phyloP scores from a whole-genome alignment of 768 basidiomycete genomes.

The Russula compacta region DNA sequence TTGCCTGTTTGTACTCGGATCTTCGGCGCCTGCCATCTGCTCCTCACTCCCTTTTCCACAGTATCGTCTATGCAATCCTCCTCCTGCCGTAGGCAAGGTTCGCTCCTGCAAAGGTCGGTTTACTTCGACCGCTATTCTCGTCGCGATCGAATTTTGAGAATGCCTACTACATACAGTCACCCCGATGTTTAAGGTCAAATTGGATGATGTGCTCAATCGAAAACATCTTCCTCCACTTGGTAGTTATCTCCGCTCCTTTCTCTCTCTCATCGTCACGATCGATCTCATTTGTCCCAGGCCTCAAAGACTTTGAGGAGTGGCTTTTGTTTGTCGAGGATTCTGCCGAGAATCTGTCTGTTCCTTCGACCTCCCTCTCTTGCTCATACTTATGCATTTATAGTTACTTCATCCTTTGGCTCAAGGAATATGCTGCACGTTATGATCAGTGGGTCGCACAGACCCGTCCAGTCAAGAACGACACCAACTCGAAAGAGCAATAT shows the following conservation, averaged over 20 bases:
- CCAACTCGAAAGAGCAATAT: slow-evolving; percentile 10
- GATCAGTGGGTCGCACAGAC: slow-evolving; percentile 30
- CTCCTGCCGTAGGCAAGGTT: slow-evolving; percentile 58
- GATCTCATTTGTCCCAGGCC: slow-evolving; percentile 6
- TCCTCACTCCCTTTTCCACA: slow-evolving; percentile 13
- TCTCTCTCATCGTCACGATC: neutral
- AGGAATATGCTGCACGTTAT: slow-evolving; percentile 54
- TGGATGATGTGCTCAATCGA: slow-evolving; percentile 68
- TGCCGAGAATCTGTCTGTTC: slow-evolving; percentile 62
- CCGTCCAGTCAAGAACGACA: slow-evolving; percentile 11
- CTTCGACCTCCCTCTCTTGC: neutral
- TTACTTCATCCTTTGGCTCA: slow-evolving; percentile 76
- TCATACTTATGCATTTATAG: slow-evolving; percentile 27
- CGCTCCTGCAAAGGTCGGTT: slow-evolving; percentile 49
- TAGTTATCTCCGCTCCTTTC: slow-evolving; percentile 22
- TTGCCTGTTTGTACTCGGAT: slow-evolving; percentile 31
- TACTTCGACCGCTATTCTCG: neutral
- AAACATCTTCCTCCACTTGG: slow-evolving; percentile 74
- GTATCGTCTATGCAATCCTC: slow-evolving; percentile 55
- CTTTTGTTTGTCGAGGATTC: slow-evolving; percentile 67
- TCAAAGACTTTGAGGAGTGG: slow-evolving; percentile 60
- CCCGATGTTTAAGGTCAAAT: slow-evolving; percentile 53
- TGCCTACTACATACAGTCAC: slow-evolving; percentile 32
- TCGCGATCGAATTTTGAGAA: neutral
- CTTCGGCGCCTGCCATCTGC: neutral